Evolutionary conservation across 108 stramenopile species (phyloP), one percentile per base, ranked within the genome.

Genomic region (Pinguiococcus pyrenoidosus): DNA sequence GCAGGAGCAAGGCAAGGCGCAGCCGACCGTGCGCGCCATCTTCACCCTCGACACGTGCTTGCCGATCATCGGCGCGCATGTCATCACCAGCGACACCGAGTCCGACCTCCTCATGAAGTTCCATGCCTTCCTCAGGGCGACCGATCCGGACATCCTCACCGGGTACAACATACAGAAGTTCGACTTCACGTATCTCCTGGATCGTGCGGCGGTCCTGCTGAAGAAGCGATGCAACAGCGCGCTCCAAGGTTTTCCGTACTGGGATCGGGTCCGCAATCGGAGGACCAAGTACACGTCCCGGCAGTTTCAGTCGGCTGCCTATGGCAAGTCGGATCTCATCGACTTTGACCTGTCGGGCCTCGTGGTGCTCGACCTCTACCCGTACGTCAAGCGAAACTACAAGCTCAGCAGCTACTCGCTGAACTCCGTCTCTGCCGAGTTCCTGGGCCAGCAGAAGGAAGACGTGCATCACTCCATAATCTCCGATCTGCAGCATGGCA

Each of bases 391-490:
- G 59, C 85, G 96, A 24, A 99, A 96, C 68, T 93, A 99, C 77
- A 99, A 99, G 68, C 77, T 99, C 28, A 83, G 81, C 48, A 90
- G 88, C 30, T 99, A 94, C 62, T 38, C 45, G 4, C 62, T 99
- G 33, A 99, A 96, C 72, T 81, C 81, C 30, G 96, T 99, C 9
- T 96, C 93, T 37, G 78, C 92, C 14, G 93, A 99, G 68, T 94
- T 81, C 52, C 67, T 99, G 3, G 82, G 84, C 14, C 87, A 89
- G 58, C 96, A 99, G 60, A 99, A 99, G 59, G 96, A 98, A 73
- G 93, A 99, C 69, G 93, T 99, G 14, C 96, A 99, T 57, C 92
- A 99, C 67, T 86, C 84, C 68, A 99, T 99, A 65, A 99, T 99
- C 59, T 80, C 85, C 8, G 96, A 98, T 46, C 68, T 56, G 32